These are phyloP conservation scores for Candida peoriensis DNA, from an alignment of 805 yeast species.

Conservation along the genomic window DNA sequence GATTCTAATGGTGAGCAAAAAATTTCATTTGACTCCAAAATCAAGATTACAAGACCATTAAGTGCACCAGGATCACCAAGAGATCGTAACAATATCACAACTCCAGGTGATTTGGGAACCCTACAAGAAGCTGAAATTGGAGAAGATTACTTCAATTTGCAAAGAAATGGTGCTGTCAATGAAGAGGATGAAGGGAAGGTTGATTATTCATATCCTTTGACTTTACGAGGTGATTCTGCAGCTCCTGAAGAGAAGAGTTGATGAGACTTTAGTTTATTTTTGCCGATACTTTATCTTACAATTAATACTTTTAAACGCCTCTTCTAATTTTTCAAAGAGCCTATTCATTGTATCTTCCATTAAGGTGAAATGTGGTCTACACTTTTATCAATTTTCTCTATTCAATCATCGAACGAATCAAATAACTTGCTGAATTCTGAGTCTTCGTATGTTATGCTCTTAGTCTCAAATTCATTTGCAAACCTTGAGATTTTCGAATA, in stretches of 20 bases:
- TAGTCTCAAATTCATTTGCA: too few species aligned
- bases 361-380: too few species aligned
- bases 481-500: too few species aligned
- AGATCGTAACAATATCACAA: constrained; percentile 71
- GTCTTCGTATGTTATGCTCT: too few species aligned
- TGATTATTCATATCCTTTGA: constrained; percentile 37
- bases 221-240: constrained; percentile 44
- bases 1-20: constrained; percentile 16
- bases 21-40: constrained; percentile 35
- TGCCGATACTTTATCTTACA: too few species aligned
- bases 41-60: constrained; percentile 84
- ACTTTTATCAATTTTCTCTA: too few species aligned
- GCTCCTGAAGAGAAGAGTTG: constrained; percentile 25
- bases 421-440: too few species aligned
- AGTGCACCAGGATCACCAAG: constrained; percentile 98
- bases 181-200: constrained; percentile 42
- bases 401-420: too few species aligned
- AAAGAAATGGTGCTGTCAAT: constrained; percentile 39
- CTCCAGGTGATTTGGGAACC: constrained; percentile 98
- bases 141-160: constrained; percentile 65
- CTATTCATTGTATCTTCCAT: too few species aligned
- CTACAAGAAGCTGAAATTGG: constrained; percentile 83
- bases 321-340: too few species aligned
- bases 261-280: neutral
- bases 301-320: too few species aligned